phyloP scores from a whole-genome alignment of 139 green algal genomes.

The Pleodorina starrii region DNA sequence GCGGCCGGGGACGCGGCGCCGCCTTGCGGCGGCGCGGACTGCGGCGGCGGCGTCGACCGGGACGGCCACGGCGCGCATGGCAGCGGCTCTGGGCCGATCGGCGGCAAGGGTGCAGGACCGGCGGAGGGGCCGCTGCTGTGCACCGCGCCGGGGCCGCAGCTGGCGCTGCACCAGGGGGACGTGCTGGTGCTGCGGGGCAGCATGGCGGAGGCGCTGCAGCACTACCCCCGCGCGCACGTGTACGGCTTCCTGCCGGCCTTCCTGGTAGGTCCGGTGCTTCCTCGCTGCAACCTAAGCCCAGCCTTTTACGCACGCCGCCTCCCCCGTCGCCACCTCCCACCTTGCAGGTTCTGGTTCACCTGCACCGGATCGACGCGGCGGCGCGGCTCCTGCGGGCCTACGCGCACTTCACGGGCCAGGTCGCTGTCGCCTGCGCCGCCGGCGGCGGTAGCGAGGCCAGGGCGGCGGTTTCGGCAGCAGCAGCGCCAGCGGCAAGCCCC shows the following conservation, averaged over 20 bases:
- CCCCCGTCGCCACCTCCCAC: background rate
- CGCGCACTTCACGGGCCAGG: slow-evolving; percentile 30
- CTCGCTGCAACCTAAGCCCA: background rate
- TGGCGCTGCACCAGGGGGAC: slow-evolving; percentile 20
- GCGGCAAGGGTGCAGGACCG: background rate
- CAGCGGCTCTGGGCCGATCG: no score
- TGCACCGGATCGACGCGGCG: slow-evolving; percentile 38
- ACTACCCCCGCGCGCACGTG: slow-evolving; percentile 41
- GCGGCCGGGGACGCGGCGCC: no score
- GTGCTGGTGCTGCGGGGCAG: slow-evolving; percentile 33
- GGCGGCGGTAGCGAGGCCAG: background rate
- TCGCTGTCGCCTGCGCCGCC: background rate
- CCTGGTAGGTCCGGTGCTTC: background rate
- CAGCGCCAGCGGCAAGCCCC: background rate
- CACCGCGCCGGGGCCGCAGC: background rate
- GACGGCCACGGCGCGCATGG: no score
- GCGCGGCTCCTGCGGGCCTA: slow-evolving; percentile 36
- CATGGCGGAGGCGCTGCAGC: slow-evolving; percentile 28
- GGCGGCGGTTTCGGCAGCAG: background rate
- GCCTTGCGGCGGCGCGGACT: background rate
- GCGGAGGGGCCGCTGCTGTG: slow-evolving; percentile 18
- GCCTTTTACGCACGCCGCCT: background rate
- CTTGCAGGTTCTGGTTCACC: slow-evolving; percentile 38
- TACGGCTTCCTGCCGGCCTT: slow-evolving; percentile 53
- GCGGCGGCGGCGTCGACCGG: background rate